These are phyloP conservation scores for Zalaria sp. DNA, from an alignment of 2,329 filamentous ascomycete species.

Conservation along the genomic window DNA sequence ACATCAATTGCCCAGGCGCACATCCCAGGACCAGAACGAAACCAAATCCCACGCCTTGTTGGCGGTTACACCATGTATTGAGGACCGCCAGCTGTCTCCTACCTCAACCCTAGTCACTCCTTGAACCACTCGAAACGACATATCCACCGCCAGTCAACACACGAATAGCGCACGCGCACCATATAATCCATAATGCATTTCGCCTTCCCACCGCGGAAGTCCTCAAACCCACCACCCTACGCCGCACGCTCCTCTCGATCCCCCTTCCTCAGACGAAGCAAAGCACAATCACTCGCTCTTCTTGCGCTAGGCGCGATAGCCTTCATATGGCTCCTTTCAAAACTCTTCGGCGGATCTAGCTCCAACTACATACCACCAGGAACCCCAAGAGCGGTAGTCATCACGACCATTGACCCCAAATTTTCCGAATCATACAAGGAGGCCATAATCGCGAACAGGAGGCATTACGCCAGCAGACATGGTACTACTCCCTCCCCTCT, in stretches of 20 bases:
- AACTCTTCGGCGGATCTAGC: slow-evolving; percentile 13
- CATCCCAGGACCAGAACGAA: no score
- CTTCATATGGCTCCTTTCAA: slow-evolving; percentile 47
- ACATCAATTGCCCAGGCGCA: no score
- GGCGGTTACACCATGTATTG: no score
- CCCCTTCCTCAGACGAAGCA: slow-evolving; percentile 24
- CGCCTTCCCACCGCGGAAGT: slow-evolving; percentile 73
- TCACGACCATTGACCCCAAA: slow-evolving; percentile 67
- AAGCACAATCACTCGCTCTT: slow-evolving; percentile 36
- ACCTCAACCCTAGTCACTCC: no score
- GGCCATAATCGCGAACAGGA: slow-evolving; percentile 66
- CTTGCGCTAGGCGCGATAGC: slow-evolving; percentile 40
- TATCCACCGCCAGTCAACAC: no score
- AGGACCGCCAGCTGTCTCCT: no score
- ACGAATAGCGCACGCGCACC: no score
- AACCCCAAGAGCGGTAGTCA: slow-evolving; percentile 52
- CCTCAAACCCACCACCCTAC: slow-evolving; percentile 62
- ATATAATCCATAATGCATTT: slow-evolving; percentile 53
- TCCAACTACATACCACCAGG: slow-evolving; percentile 20
- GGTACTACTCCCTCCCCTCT: slow-evolving; percentile 39
- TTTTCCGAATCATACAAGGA: slow-evolving; percentile 54
- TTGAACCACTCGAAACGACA: no score
- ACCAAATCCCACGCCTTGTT: no score
- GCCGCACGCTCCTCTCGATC: slow-evolving; percentile 43
- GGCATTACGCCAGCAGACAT: slow-evolving; percentile 72